Evolutionary conservation across 2,329 filamentous ascomycete species (phyloP).

Genomic region (Aspergillus sp.): DNA sequence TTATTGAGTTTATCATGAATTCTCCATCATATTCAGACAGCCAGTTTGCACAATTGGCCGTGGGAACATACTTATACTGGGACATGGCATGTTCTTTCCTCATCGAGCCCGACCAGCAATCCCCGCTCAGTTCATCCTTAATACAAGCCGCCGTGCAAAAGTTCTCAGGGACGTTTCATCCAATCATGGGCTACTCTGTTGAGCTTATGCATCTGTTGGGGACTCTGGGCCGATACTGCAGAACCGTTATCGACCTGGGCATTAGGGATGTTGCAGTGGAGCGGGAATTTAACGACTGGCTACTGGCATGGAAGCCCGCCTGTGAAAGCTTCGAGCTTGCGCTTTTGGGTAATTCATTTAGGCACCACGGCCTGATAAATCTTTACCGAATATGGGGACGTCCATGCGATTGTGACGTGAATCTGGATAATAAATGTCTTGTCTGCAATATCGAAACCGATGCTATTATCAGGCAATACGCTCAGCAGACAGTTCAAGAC

Average conservation of each 20-base stretch:
- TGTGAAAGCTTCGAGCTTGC: constrained; percentile 5
- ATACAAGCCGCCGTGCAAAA: constrained; percentile 5
- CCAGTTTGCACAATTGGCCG: constrained; percentile 5
- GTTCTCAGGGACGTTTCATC: constrained; percentile 8
- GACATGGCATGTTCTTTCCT: constrained; percentile 9
- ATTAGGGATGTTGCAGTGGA: constrained; percentile 6
- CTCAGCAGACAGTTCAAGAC: constrained; percentile 8
- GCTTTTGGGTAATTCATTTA: constrained; percentile 9
- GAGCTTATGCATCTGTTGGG: constrained; percentile 6
- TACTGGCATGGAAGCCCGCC: constrained; percentile 3
- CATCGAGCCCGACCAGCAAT: constrained; percentile 4
- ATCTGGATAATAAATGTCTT: constrained; percentile 5
- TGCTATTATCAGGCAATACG: constrained; percentile 5
- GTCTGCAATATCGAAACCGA: constrained; percentile 6
- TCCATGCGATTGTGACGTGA: constrained; percentile 1
- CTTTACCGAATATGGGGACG: constrained; percentile 7
- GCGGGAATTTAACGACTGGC: no score
- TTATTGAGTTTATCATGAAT: constrained; percentile 6
- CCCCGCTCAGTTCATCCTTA: constrained; percentile 2
- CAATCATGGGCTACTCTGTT: constrained; percentile 8
- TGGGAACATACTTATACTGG: constrained; percentile 10
- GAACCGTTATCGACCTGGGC: constrained; percentile 5
- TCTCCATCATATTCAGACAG: constrained; percentile 3
- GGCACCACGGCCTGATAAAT: constrained; percentile 7
- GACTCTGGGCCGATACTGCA: constrained; percentile 8